Percentiles rank a stretch among this genome's conserved stretches.
Evolutionary conservation across 2,329 filamentous ascomycete genomes (phyloP).

Genomic region (Seiridium cupressi): DNA sequence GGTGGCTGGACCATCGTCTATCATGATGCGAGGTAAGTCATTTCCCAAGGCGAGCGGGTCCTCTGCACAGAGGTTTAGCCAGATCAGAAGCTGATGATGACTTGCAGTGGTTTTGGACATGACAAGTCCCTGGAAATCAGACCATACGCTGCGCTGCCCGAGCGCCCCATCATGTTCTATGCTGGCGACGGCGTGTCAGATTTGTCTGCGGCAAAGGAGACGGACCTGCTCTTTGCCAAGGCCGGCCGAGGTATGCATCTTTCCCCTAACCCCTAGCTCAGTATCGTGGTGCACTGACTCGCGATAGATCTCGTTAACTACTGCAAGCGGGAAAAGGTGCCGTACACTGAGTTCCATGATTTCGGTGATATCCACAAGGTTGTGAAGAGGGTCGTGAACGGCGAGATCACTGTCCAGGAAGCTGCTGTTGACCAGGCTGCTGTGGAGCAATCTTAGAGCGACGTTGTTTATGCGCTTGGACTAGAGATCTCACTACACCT

Average conservation of each 20-base stretch:
- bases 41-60: neutral
- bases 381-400: conserved; percentile 74
- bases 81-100: neutral
- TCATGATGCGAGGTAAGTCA: conserved; percentile 73
- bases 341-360: conserved; percentile 84
- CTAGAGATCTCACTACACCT: neutral
- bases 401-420: conserved; percentile 67
- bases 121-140: conserved; percentile 93
- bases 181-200: conserved; percentile 94
- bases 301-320: conserved; percentile 76
- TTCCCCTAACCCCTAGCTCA: neutral
- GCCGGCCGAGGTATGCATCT: conserved; percentile 68
- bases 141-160: conserved; percentile 74
- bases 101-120: conserved; percentile 76
- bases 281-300: neutral
- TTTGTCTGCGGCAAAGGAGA: conserved; percentile 87
- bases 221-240: conserved; percentile 91
- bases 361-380: conserved; percentile 77
- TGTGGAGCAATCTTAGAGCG: neutral
- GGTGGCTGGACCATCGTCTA: conserved; percentile 86
- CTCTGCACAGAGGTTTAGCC: too few relatives aligned
- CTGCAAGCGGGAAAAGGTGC: conserved; percentile 79
- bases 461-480: neutral
- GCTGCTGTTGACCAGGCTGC: conserved; percentile 48
- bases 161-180: conserved; percentile 83